A percentile compares a stretch with the other conserved stretches of the same genome.
Evolutionary conservation across 2,329 filamentous ascomycete genomes (phyloP).

Genomic region (Monilinia polystroma): DNA sequence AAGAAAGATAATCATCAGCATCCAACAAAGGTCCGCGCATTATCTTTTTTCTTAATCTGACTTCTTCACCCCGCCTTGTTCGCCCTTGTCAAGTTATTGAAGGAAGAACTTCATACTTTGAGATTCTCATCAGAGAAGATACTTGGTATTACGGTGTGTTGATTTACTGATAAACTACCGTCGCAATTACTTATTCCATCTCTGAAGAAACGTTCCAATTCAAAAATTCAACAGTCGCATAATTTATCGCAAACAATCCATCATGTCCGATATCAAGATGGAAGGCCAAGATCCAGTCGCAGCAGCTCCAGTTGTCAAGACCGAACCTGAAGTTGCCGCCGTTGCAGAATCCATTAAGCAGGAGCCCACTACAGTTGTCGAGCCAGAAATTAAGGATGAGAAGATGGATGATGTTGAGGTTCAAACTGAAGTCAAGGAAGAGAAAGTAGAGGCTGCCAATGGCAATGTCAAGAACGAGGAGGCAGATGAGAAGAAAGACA

Average conservation of each 20-base stretch:
- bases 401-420: constrained; percentile 18
- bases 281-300: constrained; percentile 22
- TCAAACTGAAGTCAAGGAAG: constrained; percentile 21
- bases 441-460: constrained; percentile 25
- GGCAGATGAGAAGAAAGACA: constrained; percentile 18
- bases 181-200: constrained; percentile 9
- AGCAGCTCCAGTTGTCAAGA: constrained; percentile 30
- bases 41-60: constrained; percentile 19
- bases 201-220: neutral
- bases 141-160: neutral
- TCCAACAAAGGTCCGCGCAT: constrained; percentile 1
- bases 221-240: neutral
- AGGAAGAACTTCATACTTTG: constrained; percentile 22
- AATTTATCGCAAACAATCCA: constrained; percentile 4
- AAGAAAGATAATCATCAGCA: neutral
- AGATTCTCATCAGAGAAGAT: neutral
- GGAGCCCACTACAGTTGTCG: constrained; percentile 17
- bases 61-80: constrained; percentile 35
- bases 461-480: constrained; percentile 22
- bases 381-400: constrained; percentile 27
- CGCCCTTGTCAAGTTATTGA: constrained; percentile 20
- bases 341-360: constrained; percentile 27
- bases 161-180: constrained; percentile 1
- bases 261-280: constrained; percentile 24
- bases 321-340: constrained; percentile 24